Evolutionary conservation across 148 eudicot species (phyloP), one percentile per base, ranked within the genome.

Genomic region (Camellia japonica): DNA sequence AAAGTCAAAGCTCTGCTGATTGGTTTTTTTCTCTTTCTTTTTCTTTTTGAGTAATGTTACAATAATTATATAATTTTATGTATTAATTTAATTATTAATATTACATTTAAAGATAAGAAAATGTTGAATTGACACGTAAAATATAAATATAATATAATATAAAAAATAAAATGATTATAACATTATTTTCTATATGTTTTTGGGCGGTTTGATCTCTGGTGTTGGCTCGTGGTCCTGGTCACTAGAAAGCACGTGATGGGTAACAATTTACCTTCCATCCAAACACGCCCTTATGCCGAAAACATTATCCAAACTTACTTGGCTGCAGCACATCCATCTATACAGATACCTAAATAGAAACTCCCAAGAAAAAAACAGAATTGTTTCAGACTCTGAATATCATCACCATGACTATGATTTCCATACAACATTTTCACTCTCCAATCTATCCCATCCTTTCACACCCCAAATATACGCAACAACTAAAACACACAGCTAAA

Each of bases 251-350:
- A 76, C n/a, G 78, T n/a, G 78, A 62, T 1, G 41, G 55, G 54
- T 3, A 46, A 20, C 18, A 63, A 61, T 11, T 61, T 11, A 30
- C 58, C 43, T 46, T 49, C 69, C 79, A 64, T 16, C 70, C 76
- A 71, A 79, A 79, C 70, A n/a, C 52, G 49, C 19, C 70, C 20
- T 41, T 23, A 43, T 18, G 16, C 81, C 75, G 38, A 79, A 79
- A 58, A 70, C 67, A 71, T 71, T 49, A 80, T 80, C 82, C 82
- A 62, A 49, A 15, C 49, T 19, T 75, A 79, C 61, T 78, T 67
- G 56, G 72, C 42, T 42, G 61, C 2, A 54, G 43, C 15, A 4
- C 16, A 2, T 6, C 0, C 49, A 10, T 56, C 61, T 38, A 12
- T 13, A 16, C 80, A 54, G 20, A 78, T 30, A 13, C 15, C 11